phyloP scores from a whole-genome alignment of 495 filamentous ascomycete genomes.

The Copromyces sp. region DNA sequence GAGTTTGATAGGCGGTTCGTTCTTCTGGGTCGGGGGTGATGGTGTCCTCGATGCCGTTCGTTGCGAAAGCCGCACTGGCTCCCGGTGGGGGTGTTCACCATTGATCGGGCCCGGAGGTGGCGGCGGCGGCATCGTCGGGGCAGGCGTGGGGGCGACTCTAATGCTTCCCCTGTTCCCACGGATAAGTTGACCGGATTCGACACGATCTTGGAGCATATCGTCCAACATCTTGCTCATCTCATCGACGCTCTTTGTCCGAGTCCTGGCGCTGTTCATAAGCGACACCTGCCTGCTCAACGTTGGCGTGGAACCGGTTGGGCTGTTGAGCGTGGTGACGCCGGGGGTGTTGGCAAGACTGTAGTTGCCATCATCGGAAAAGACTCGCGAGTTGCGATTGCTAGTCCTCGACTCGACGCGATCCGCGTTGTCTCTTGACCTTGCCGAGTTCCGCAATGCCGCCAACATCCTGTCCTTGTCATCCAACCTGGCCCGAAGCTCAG shows the following conservation, averaged over 20 bases:
- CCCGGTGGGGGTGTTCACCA: not conserved
- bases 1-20: constrained; percentile 23
- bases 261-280: constrained; percentile 22
- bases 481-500: constrained; percentile 75
- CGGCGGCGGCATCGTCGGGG: constrained; percentile 2
- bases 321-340: constrained; percentile 23
- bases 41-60: not conserved
- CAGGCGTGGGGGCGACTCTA: constrained; percentile 27
- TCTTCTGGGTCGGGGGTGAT: not conserved
- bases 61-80: not conserved
- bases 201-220: constrained; percentile 85
- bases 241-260: constrained; percentile 58
- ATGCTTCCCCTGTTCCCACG: constrained; percentile 49
- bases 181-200: constrained; percentile 57
- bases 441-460: constrained; percentile 72
- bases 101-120: not conserved
- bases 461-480: constrained; percentile 97
- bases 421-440: constrained; percentile 80
- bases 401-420: constrained; percentile 38
- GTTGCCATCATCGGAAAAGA: constrained; percentile 5
- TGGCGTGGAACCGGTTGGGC: constrained; percentile 25
- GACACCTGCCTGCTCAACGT: constrained; percentile 27
- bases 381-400: constrained; percentile 36
- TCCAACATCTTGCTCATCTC: constrained; percentile 86
- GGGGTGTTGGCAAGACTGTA: constrained; percentile 25